Evolutionary conservation across 1,284 basidiomycete species (phyloP), one percentile per base, ranked within the genome.

Genomic region (Thecaphora frezii): DNA sequence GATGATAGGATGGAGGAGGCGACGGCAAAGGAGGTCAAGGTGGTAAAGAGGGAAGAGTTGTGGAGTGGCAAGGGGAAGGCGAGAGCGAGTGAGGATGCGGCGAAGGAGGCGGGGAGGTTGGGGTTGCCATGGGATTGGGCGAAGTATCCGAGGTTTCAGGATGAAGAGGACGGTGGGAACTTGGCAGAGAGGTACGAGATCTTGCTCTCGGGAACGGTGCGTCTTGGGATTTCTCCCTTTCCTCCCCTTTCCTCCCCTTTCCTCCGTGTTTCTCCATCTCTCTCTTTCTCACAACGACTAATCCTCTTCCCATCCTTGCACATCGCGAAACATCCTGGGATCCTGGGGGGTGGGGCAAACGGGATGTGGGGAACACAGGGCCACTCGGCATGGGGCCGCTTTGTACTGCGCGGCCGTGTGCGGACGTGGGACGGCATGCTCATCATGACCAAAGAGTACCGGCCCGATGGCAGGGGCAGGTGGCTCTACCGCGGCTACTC

Each of bases 371-470:
- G 7, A 13, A 7, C 3, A 22, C 41, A 73, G 45, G 83, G 83
- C 0, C 83, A 84, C 69, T 81, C 79, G 12, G 82, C 82, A 2
- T 84, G 83, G 83, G 83, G 83, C 7, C 72, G 80, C 25, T 84
- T 84, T 63, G 74, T 81, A 21, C 72, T 84, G 12, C 77, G 79
- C 23, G 83, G 83, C 3, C 71, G 81, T 30, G 81, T 84, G 0
- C 68, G 83, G 22, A 66, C 74, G 13, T 84, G 83, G 83, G 83
- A 84, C 61, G 83, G 83, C 4, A 80, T 84, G 79, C 73, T 81
- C 33, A 80, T 78, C 46, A 71, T 84, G 43, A 80, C 82, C 57
- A 83, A 83, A 60, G 82, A 83, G 62, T 84, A 84, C 59, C 57
- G 81, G 62, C 81, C 81, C 13, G 81, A 82, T 50, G 81, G 81